Evolutionary conservation across 495 filamentous ascomycete genomes (phyloP).

Genomic region (Podospora fimiseda): DNA sequence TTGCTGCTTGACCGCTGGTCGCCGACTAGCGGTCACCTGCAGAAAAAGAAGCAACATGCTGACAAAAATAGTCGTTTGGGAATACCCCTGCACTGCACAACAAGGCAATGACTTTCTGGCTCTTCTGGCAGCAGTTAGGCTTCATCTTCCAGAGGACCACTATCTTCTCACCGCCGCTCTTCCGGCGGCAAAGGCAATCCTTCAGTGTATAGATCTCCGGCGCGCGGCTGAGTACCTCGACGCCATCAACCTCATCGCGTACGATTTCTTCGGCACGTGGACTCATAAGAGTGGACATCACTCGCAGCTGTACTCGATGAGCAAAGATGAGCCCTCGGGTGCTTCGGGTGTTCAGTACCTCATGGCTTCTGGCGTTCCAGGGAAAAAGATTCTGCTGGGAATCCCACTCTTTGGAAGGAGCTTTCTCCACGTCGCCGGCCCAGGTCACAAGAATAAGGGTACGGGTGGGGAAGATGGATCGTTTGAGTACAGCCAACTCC

Average conservation of each 20-base stretch:
- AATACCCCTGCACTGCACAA: constrained; percentile 64
- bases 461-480: constrained; percentile 69
- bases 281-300: constrained; percentile 64
- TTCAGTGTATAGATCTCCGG: constrained; percentile 69
- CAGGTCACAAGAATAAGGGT: constrained; percentile 58
- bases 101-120: constrained; percentile 70
- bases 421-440: constrained; percentile 60
- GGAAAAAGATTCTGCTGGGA: constrained; percentile 70
- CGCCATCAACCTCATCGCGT: constrained; percentile 76
- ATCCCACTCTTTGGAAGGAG: constrained; percentile 77
- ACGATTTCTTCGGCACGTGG: constrained; percentile 86
- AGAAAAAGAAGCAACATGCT: constrained; percentile 8
- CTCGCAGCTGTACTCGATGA: constrained; percentile 65
- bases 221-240: constrained; percentile 63
- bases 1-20: constrained; percentile 1
- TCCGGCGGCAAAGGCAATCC: constrained; percentile 66
- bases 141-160: constrained; percentile 62
- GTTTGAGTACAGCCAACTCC: constrained; percentile 76
- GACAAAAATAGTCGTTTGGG: constrained; percentile 71
- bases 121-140: constrained; percentile 62
- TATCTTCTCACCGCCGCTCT: constrained; percentile 77
- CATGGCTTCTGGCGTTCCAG: constrained; percentile 57
- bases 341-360: constrained; percentile 62
- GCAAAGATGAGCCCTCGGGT: constrained; percentile 53
- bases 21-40: not conserved